Percentiles rank a stretch among this genome's conserved stretches.
phyloP scores from a whole-genome alignment of 2,329 filamentous ascomycete genomes.

The Plenodomus biglobosus region DNA sequence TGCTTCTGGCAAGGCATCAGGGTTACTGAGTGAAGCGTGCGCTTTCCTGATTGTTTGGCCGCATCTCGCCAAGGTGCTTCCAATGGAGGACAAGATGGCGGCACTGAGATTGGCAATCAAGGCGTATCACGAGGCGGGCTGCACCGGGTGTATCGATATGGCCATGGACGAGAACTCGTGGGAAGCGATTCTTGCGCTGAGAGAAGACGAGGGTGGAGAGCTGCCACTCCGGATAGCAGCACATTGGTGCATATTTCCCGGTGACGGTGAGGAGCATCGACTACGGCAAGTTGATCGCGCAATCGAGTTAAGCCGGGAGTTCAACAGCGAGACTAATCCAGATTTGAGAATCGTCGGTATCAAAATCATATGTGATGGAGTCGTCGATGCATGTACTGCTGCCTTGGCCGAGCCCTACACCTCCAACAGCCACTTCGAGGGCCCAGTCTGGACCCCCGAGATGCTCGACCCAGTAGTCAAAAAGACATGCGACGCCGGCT shows the following conservation, averaged over 20 bases:
- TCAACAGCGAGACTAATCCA: constrained; percentile 49
- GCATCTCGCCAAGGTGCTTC: constrained; percentile 53
- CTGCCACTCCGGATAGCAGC: constrained; percentile 56
- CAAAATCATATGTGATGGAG: constrained; percentile 67
- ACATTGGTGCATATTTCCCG: constrained; percentile 59
- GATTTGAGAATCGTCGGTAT: constrained; percentile 60
- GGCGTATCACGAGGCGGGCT: constrained; percentile 55
- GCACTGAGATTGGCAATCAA: constrained; percentile 52
- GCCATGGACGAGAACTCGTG: constrained; percentile 60
- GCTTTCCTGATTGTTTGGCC: constrained; percentile 59
- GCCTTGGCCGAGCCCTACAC: constrained; percentile 62
- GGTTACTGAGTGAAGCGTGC: constrained; percentile 58
- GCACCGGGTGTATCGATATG: constrained; percentile 61
- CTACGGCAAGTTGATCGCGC: constrained; percentile 56
- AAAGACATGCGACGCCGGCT: constrained; percentile 55
- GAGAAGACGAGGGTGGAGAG: constrained; percentile 27
- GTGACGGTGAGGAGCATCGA: constrained; percentile 48
- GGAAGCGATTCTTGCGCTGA: constrained; percentile 53
- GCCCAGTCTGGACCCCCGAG: constrained; percentile 58
- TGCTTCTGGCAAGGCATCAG: constrained; percentile 50
- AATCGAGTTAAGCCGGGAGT: constrained; percentile 51
- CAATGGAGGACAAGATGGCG: constrained; percentile 52
- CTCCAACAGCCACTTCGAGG: constrained; percentile 48
- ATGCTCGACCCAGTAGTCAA: constrained; percentile 58
- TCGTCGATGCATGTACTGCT: constrained; percentile 66